These are phyloP conservation scores for Athelia psychrophila DNA, from an alignment of 1,284 basidiomycete genomes.

Conservation along the genomic window DNA sequence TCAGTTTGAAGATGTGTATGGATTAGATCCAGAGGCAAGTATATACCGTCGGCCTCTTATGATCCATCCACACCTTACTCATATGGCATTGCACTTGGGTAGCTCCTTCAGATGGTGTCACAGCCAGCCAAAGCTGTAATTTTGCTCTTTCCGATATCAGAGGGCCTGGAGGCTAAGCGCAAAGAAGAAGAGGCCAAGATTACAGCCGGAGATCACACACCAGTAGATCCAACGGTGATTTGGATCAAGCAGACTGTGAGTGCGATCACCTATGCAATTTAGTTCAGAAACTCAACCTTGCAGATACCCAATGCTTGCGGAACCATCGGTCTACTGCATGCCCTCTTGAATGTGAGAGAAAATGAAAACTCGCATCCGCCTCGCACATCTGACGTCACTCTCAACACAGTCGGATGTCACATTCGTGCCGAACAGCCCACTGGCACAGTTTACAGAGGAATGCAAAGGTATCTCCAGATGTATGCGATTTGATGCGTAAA, in stretches of 20 bases:
- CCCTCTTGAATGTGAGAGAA: constrained; percentile 66
- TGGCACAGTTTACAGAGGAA: constrained; percentile 62
- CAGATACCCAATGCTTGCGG: constrained; percentile 89
- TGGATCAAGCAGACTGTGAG: constrained; percentile 76
- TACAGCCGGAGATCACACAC: constrained; percentile 43
- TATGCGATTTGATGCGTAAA: background rate
- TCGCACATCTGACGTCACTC: background rate
- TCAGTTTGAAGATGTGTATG: constrained; percentile 80
- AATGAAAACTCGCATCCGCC: constrained; percentile 6
- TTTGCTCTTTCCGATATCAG: constrained; percentile 75
- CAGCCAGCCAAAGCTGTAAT: constrained; percentile 78
- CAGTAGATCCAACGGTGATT: constrained; percentile 59
- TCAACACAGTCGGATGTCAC: constrained; percentile 57
- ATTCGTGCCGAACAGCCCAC: constrained; percentile 50
- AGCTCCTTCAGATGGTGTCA: constrained; percentile 71
- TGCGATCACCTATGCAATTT: constrained; percentile 5
- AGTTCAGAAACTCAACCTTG: constrained; percentile 3
- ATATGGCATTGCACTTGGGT: background rate
- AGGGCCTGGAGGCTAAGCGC: constrained; percentile 46
- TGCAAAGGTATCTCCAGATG: constrained; percentile 45
- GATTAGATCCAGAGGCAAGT: constrained; percentile 69
- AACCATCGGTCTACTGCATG: constrained; percentile 85
- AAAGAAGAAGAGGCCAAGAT: constrained; percentile 57
- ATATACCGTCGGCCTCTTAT: background rate
- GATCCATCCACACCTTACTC: background rate